phyloP scores from a whole-genome alignment of 2,329 filamentous ascomycete genomes.

The Verticillium nonalfalfae region DNA sequence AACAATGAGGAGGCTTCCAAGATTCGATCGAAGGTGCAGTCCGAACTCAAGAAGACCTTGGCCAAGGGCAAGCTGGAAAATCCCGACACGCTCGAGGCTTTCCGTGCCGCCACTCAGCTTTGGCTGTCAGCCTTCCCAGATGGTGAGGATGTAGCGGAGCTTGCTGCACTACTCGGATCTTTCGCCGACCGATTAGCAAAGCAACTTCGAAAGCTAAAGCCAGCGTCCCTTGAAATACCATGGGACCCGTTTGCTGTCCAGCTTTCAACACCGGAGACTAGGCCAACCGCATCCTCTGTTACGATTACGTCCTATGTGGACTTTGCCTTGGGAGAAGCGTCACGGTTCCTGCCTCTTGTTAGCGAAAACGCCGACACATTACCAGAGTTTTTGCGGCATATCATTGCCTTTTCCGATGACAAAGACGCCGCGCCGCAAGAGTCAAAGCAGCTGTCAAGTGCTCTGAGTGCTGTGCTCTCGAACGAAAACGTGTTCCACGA shows the following conservation, averaged over 20 bases:
- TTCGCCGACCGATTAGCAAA: constrained; percentile 25
- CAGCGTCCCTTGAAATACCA: background rate
- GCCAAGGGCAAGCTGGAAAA: constrained; percentile 23
- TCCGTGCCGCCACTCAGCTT: constrained; percentile 29
- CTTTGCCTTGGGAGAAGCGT: constrained; percentile 4
- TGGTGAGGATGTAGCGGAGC: constrained; percentile 18
- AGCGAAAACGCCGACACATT: constrained; percentile 1
- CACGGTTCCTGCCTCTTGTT: constrained; percentile 7
- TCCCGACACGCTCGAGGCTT: constrained; percentile 30
- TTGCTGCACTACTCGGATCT: constrained; percentile 21
- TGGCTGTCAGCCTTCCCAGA: constrained; percentile 33
- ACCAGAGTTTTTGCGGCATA: constrained; percentile 5
- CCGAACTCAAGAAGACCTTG: constrained; percentile 24
- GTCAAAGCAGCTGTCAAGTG: constrained; percentile 8
- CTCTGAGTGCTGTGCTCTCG: constrained; percentile 23
- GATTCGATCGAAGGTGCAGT: constrained; percentile 26
- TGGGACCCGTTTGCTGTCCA: background rate
- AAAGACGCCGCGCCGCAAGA: background rate
- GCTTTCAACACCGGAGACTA: background rate
- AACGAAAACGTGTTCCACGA: constrained; percentile 32
- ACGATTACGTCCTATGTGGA: background rate
- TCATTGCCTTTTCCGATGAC: background rate
- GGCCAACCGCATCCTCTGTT: background rate
- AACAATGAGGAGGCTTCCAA: constrained; percentile 18
- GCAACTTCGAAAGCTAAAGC: constrained; percentile 2